Percentiles rank a stretch among this genome's conserved stretches.
Conservation (phyloP, 2,329 filamentous ascomycete species). For the Berkeleyomyces rouxiae region DNA sequence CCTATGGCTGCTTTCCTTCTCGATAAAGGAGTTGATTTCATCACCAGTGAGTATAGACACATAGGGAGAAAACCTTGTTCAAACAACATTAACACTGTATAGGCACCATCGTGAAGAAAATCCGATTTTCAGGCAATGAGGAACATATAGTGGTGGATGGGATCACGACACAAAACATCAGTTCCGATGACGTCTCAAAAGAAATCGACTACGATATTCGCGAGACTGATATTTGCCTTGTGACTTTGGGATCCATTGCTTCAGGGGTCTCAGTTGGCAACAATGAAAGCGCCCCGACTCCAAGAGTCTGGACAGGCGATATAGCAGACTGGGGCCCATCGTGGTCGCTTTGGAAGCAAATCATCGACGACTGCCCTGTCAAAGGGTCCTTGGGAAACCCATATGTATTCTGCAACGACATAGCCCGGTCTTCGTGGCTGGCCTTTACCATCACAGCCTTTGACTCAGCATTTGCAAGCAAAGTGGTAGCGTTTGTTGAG, state of each 20-base stretch:
- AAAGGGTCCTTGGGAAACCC: slow-evolving; percentile 24
- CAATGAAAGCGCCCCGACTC: not conserved
- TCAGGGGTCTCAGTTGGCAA: slow-evolving; percentile 15
- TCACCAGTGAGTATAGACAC: not conserved
- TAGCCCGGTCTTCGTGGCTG: slow-evolving; percentile 23
- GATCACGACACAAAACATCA: not conserved
- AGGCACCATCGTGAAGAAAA: not conserved
- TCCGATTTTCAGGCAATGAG: not conserved
- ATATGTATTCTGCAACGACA: slow-evolving; percentile 22
- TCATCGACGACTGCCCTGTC: slow-evolving; percentile 21
- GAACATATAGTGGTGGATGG: not conserved
- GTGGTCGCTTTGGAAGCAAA: slow-evolving; percentile 26
- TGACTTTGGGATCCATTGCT: slow-evolving; percentile 24
- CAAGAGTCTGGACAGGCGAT: slow-evolving; percentile 3
- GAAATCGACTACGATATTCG: slow-evolving; percentile 1
- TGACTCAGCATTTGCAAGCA: slow-evolving; percentile 18
- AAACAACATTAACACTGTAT: not conserved
- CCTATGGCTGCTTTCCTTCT: slow-evolving; percentile 20
- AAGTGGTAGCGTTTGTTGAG: slow-evolving; percentile 17
- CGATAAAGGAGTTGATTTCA: slow-evolving; percentile 19
- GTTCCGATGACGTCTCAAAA: not conserved
- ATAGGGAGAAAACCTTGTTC: not conserved
- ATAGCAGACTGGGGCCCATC: slow-evolving; percentile 23
- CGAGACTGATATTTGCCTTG: slow-evolving; percentile 22
- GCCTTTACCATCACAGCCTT: slow-evolving; percentile 26